Evolutionary conservation across 768 basidiomycete genomes (phyloP).

Genomic region (Lactarius evosmus): DNA sequence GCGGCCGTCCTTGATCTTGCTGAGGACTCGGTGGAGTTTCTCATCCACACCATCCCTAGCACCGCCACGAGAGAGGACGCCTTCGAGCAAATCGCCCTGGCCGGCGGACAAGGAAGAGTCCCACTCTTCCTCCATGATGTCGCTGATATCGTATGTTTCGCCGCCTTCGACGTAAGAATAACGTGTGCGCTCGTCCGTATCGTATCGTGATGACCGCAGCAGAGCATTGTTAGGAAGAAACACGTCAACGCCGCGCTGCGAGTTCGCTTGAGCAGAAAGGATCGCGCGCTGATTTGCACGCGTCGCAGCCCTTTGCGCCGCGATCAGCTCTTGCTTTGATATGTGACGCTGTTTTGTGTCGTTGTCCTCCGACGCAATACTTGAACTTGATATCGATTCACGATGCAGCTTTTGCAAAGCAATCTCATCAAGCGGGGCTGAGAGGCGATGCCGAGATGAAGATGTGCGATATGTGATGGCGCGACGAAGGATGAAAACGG

Average conservation of each 20-base stretch:
- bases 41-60: slow-evolving; percentile 59
- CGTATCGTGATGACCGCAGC: slow-evolving; percentile 78
- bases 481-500: slow-evolving; percentile 85
- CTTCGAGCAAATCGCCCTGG: slow-evolving; percentile 64
- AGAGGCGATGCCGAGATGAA: slow-evolving; percentile 64
- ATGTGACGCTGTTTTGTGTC: slow-evolving; percentile 41
- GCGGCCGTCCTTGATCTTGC: slow-evolving; percentile 68
- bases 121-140: slow-evolving; percentile 89
- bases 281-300: slow-evolving; percentile 85
- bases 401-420: slow-evolving; percentile 70
- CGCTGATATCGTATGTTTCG: slow-evolving; percentile 89
- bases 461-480: slow-evolving; percentile 71
- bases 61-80: slow-evolving; percentile 49
- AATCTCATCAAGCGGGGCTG: slow-evolving; percentile 80
- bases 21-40: slow-evolving; percentile 69
- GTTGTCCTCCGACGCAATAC: slow-evolving; percentile 50
- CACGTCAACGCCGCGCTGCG: slow-evolving; percentile 85
- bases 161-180: slow-evolving; percentile 96
- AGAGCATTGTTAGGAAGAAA: slow-evolving; percentile 80
- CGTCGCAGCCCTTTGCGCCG: slow-evolving; percentile 83
- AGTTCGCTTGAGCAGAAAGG: slow-evolving; percentile 80
- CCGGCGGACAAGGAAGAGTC: slow-evolving; percentile 39
- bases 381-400: slow-evolving; percentile 58
- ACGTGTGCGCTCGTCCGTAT: slow-evolving; percentile 68
- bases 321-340: slow-evolving; percentile 87